Percentiles rank a stretch among this genome's conserved stretches.
Conservation (phyloP, 2,329 filamentous ascomycete genomes). For the Sphaceloma murrayae region DNA sequence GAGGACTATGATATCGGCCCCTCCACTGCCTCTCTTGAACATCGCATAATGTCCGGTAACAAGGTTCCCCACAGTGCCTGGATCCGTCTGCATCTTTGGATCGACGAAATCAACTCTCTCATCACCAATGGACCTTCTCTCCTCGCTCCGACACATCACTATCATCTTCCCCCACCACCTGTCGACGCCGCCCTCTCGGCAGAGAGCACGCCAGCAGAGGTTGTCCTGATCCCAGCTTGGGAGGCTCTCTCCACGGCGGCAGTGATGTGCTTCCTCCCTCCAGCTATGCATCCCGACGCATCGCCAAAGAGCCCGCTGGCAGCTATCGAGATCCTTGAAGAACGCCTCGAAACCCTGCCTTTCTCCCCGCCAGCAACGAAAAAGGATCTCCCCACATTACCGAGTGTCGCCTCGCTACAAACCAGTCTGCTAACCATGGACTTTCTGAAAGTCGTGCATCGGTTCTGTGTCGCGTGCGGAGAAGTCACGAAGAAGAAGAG, state of each 20-base stretch:
- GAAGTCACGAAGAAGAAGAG: conserved; percentile 13
- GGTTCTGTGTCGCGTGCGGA: conserved; percentile 20
- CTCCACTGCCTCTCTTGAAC: conserved; percentile 10
- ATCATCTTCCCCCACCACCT: conserved; percentile 13
- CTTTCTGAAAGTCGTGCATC: conserved; percentile 23
- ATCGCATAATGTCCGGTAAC: conserved; percentile 18
- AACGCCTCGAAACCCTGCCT: neutral
- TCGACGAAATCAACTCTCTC: conserved; percentile 17
- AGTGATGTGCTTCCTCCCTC: neutral
- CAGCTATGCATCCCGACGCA: neutral
- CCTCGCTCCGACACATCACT: conserved; percentile 10
- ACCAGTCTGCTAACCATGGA: conserved; percentile 22
- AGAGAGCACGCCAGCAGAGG: conserved; percentile 10
- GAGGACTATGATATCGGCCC: conserved; percentile 25
- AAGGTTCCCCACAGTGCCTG: conserved; percentile 21
- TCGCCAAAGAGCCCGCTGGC: too few species aligned
- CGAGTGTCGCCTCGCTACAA: conserved; percentile 17
- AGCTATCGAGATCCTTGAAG: neutral
- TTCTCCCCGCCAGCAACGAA: conserved; percentile 7
- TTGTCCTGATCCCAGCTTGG: conserved; percentile 9
- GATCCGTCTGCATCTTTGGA: conserved; percentile 19
- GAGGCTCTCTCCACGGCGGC: neutral
- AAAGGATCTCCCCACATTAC: conserved; percentile 15
- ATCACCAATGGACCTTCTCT: conserved; percentile 16
- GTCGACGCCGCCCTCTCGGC: conserved; percentile 17